These are phyloP conservation scores for Coemansia sp. DNA, from an alignment of 192 early-diverging fungal species.

Conservation along the genomic window DNA sequence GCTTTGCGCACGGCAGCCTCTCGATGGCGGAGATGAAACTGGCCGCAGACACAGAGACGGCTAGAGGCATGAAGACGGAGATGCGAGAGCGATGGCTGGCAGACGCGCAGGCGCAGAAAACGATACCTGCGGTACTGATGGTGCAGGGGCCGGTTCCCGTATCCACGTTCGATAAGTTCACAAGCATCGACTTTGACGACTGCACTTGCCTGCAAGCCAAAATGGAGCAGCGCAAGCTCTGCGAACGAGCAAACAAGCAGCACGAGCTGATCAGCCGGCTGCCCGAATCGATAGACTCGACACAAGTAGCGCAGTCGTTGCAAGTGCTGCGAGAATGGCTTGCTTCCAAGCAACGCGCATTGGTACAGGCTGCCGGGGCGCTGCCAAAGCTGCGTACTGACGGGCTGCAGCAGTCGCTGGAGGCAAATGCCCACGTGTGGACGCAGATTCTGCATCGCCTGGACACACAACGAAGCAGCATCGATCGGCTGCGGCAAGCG, in stretches of 20 bases:
- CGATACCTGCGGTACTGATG: too few relatives aligned
- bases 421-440: too few relatives aligned
- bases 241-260: neutral
- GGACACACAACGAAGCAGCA: neutral
- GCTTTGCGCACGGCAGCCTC: neutral
- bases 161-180: constrained; percentile 1
- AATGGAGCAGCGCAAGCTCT: too few relatives aligned
- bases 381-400: too few relatives aligned
- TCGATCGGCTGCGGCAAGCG: neutral
- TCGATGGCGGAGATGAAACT: neutral
- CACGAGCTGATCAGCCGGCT: neutral
- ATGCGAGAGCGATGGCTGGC: neutral
- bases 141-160: constrained; percentile 8
- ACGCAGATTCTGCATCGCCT: constrained; percentile 2
- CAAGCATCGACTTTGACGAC: constrained; percentile 5
- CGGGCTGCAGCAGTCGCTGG: too few relatives aligned
- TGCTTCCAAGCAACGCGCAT: neutral
- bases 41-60: neutral
- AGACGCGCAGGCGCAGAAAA: neutral
- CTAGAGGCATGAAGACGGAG: neutral
- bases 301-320: neutral
- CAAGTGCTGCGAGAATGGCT: constrained; percentile 7
- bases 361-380: too few relatives aligned
- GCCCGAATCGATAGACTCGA: too few relatives aligned
- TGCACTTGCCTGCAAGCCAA: neutral